Base-by-base conservation (phyloP, 176 grass and related monocot genomes). In the Avena sativa region DNA sequence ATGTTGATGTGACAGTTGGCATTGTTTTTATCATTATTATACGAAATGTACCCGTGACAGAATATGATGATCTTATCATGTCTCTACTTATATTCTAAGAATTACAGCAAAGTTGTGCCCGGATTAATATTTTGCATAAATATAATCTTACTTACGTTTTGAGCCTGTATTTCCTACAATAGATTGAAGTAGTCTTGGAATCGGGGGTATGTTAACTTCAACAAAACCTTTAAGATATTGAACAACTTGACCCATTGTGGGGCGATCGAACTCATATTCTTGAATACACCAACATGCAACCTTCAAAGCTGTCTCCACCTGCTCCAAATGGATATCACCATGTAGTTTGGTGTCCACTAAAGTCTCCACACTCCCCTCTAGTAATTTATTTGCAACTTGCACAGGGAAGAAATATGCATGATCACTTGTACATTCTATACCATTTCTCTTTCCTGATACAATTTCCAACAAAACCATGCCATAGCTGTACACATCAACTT, bases 401-500 rank as follows among this genome's bases (percentile, higher is more conserved):
- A 59, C 56, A 9, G 56, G 56, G 19, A 59, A n/a, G n/a, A n/a
- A 59, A n/a, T 59, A 59, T 7, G 20, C 16, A 57, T 20, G 19
- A 20, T 57, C 55, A 57, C 19, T 19, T 59, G 56, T n/a, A n/a
- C 19, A 59, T 59, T 20, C 55, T 19, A 8, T 57, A 23, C 7
- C 12, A 19, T 83, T 83, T 20, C 66, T 43, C 32, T 19, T 20
- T 7, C 81, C 65, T 4, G 81, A 83, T 56, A 83, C 15, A 6
- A 83, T 72, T 36, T 83, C 81, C 3, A 83, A 15, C 5, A 83
- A 34, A 32, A 44, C 52, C 81, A 83, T 83, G 11, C 81, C 81
- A 49, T 72, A 83, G 66, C 81, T 83, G 67, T 56, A 83, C 4
- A 83, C 81, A 40, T 83, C 81, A 8, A 67, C 81, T 30, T 83